Evolutionary conservation across 192 early-diverging fungal species (phyloP).

Genomic region (Coemansia sp.): DNA sequence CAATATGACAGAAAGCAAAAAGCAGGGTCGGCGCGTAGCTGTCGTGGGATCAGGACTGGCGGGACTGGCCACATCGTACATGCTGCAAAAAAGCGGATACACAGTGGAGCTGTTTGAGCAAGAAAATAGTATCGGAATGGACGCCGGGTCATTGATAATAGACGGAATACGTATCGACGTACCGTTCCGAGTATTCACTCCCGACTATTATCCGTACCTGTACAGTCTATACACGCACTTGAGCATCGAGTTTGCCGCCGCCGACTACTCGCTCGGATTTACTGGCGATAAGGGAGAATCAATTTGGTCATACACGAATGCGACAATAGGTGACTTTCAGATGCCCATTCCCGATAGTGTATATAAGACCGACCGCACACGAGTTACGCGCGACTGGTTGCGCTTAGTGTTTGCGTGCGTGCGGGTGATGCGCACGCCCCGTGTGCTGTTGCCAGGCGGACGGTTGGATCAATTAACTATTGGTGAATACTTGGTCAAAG

Average conservation of each 20-base stretch:
- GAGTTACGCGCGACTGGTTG: slow-evolving; percentile 40
- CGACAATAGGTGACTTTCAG: slow-evolving; percentile 20
- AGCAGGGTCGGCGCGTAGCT: slow-evolving; percentile 22
- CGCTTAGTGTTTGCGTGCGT: slow-evolving; percentile 26
- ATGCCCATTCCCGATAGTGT: slow-evolving; percentile 32
- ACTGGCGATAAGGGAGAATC: slow-evolving; percentile 8
- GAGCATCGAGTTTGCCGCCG: slow-evolving; percentile 26
- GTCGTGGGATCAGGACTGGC: slow-evolving; percentile 51
- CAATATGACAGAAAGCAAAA: not conserved
- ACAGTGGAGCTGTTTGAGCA: slow-evolving; percentile 43
- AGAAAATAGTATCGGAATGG: slow-evolving; percentile 38
- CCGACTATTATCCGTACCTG: slow-evolving; percentile 52
- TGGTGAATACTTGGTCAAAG: slow-evolving; percentile 25
- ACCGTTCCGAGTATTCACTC: slow-evolving; percentile 52
- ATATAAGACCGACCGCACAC: slow-evolving; percentile 4
- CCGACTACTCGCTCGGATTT: slow-evolving; percentile 51
- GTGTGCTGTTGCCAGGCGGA: slow-evolving; percentile 1
- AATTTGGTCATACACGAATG: slow-evolving; percentile 51
- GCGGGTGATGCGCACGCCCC: slow-evolving; percentile 14
- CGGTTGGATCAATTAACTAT: slow-evolving; percentile 21
- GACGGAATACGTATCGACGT: slow-evolving; percentile 49
- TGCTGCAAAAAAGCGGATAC: slow-evolving; percentile 37
- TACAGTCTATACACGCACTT: slow-evolving; percentile 39
- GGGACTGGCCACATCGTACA: slow-evolving; percentile 41
- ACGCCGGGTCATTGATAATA: slow-evolving; percentile 40